These are phyloP conservation scores for Diaporthe sp. DNA, from an alignment of 2,329 filamentous ascomycete genomes.

Conservation along the genomic window DNA sequence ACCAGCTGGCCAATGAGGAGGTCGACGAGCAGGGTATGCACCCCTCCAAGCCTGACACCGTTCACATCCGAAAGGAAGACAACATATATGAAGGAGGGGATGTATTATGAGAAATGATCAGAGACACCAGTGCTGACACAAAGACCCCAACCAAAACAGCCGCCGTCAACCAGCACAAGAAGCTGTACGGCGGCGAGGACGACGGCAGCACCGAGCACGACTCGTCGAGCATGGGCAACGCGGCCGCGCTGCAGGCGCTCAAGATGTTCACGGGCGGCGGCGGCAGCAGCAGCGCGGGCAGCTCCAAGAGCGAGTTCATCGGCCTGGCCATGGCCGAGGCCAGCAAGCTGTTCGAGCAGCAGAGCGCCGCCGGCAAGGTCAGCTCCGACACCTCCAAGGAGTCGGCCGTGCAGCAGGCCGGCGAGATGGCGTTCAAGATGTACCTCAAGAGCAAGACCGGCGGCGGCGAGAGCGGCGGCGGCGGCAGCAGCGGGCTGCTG, in stretches of 20 bases:
- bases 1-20: slow-evolving; percentile 60
- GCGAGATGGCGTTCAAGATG: slow-evolving; percentile 90
- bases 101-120: neutral
- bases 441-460: slow-evolving; percentile 80
- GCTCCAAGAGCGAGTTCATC: slow-evolving; percentile 81
- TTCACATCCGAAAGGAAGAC: neutral
- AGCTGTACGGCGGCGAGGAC: slow-evolving; percentile 74
- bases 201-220: slow-evolving; percentile 62
- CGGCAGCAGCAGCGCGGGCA: slow-evolving; percentile 47
- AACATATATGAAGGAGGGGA: neutral
- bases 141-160: slow-evolving; percentile 55
- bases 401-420: slow-evolving; percentile 82
- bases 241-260: slow-evolving; percentile 85
- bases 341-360: slow-evolving; percentile 78
- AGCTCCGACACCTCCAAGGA: slow-evolving; percentile 79
- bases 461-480: slow-evolving; percentile 59
- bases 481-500: slow-evolving; percentile 59
- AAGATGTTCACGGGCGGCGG: slow-evolving; percentile 80
- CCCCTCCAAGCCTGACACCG: neutral
- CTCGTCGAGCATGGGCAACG: slow-evolving; percentile 72
- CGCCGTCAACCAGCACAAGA: slow-evolving; percentile 81
- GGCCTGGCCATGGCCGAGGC: slow-evolving; percentile 91
- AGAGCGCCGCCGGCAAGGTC: slow-evolving; percentile 67
- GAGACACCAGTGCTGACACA: neutral
- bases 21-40: slow-evolving; percentile 64